Percentiles rank a stretch among this genome's conserved stretches.
Evolutionary conservation across 768 basidiomycete species (phyloP).

Genomic region (Suillus hirtellus): DNA sequence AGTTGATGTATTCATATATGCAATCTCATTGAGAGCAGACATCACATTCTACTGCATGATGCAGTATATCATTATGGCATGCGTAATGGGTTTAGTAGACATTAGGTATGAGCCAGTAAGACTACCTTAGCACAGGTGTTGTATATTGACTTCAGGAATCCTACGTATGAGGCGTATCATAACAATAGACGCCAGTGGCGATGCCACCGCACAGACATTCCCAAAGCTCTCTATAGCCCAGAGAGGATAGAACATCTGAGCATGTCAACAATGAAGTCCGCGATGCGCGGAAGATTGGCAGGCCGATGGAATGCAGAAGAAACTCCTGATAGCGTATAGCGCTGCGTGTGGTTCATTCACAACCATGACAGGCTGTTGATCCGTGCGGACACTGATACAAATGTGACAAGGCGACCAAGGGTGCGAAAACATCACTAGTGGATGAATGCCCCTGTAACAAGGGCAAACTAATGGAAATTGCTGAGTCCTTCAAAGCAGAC

Average conservation of each 20-base stretch:
- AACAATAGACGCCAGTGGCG: not conserved
- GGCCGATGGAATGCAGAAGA: conserved; percentile 8
- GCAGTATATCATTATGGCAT: not conserved
- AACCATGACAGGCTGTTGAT: conserved; percentile 13
- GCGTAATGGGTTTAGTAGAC: not conserved
- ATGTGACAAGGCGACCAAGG: conserved; percentile 41
- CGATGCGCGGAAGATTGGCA: not conserved
- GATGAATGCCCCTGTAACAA: conserved; percentile 30
- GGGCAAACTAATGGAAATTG: conserved; percentile 9
- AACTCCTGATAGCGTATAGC: conserved; percentile 14
- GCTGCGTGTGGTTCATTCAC: conserved; percentile 18
- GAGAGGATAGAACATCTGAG: conserved; percentile 6
- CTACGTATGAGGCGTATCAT: too few species aligned
- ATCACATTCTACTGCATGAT: not conserved
- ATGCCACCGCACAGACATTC: too few species aligned
- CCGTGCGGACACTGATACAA: conserved; percentile 30
- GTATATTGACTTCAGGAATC: not conserved
- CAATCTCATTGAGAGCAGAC: not conserved
- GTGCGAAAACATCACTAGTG: conserved; percentile 38
- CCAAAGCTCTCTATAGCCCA: not conserved
- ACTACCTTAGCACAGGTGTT: not conserved
- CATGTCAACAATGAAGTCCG: conserved; percentile 11
- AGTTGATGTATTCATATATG: not conserved
- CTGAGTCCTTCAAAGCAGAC: not conserved
- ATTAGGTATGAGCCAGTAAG: not conserved